Evolutionary conservation across 257 asterid species (phyloP).

Genomic region (Ligustrum vulgare): DNA sequence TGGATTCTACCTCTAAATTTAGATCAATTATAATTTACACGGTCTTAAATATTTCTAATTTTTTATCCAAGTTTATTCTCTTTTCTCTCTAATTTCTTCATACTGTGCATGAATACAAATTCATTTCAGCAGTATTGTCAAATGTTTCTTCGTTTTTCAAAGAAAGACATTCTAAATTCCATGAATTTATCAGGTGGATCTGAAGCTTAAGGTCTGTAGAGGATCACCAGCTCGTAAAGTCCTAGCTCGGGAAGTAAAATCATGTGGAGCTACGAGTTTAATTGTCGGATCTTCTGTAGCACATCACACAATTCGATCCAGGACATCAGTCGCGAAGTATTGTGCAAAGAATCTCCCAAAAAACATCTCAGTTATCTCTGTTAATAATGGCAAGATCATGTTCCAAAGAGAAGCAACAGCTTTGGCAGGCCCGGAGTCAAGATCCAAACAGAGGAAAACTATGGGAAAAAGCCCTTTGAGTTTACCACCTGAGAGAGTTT

Average conservation of each 20-base stretch:
- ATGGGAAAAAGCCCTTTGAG: conserved; percentile 44
- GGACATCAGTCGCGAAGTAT: conserved; percentile 72
- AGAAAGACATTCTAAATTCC: conserved; percentile 14
- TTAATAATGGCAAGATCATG: conserved; percentile 72
- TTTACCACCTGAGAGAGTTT: conserved; percentile 29
- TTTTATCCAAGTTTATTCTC: background rate
- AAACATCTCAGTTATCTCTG: conserved; percentile 57
- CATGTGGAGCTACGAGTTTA: conserved; percentile 60
- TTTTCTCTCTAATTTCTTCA: background rate
- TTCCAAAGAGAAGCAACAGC: conserved; percentile 49
- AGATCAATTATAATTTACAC: background rate
- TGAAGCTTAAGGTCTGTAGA: conserved; percentile 84
- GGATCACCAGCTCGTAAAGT: conserved; percentile 69
- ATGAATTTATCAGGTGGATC: conserved; percentile 57
- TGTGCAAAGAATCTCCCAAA: conserved; percentile 65
- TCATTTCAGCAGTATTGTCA: conserved; percentile 5
- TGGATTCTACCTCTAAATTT: background rate
- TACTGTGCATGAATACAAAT: conserved; percentile 8
- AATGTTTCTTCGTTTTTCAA: background rate
- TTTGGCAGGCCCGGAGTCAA: conserved; percentile 32
- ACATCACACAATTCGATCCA: conserved; percentile 54
- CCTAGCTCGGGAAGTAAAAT: conserved; percentile 58
- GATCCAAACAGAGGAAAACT: conserved; percentile 44
- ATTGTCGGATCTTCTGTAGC: conserved; percentile 65
- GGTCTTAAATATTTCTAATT: background rate